Evolutionary conservation across 2,329 filamentous ascomycete species (phyloP), one percentile per base, ranked within the genome.

Genomic region (Neofusicoccum ribis): DNA sequence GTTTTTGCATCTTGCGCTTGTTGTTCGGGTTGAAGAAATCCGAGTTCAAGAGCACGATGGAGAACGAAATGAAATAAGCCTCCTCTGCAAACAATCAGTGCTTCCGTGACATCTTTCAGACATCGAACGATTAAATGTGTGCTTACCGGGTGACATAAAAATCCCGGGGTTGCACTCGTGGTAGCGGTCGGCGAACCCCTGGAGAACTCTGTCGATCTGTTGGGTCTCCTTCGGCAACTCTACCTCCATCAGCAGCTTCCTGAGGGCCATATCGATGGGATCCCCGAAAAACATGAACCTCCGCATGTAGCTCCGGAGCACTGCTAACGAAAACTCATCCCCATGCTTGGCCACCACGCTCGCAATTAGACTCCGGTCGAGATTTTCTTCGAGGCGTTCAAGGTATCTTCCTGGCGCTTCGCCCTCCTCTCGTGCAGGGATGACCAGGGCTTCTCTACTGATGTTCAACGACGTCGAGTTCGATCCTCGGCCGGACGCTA

Each of bases 11-110:
- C 79, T 99, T 99, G 77, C 95, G 87, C 80, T 98, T 98, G 81
- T 98, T 98, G 82, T 98, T 99, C 79, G 96, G 97, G 83, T 99
- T 99, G 86, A 98, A 98, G n/a, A 96, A 92, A 74, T 99, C 95
- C 0, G 95, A 98, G 72, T 99, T 95, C 39, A 99, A 83, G 70
- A 99, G 97, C 66, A 99, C 86, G 65, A 99, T 88, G 1, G 94
- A 98, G 75, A 99, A 99, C 15, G 94, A 93, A 69, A 98, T 94
- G 72, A 98, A 97, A 76, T 98, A 97, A n/a, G 95, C 93, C 79
- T 97, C 92, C 73, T 98, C 95, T 71, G 69, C 59, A 43, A 8
- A 14, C 27, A 34, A 68, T 77, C 66, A 76, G 72, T 64, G 27
- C 31, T 15, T 12, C 36, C 14, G 36, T n/a, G 9, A 39, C 37